A percentile compares a stretch with the other conserved stretches of the same genome.
phyloP scores from a whole-genome alignment of 306 rosid species.

The Rubus idaeus region DNA sequence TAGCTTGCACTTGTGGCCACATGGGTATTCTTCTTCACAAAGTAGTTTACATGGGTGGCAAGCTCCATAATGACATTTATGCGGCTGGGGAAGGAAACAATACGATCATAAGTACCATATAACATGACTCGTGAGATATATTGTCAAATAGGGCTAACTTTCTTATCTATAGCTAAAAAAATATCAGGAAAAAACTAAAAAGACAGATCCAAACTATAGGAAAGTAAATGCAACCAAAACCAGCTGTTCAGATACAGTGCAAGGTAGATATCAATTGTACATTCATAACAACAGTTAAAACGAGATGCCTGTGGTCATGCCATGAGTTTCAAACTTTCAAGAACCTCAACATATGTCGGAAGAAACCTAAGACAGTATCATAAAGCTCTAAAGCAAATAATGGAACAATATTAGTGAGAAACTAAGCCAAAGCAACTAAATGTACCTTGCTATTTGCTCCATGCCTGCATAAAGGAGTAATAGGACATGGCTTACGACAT shows the following conservation, averaged over 20 bases:
- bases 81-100: conserved; percentile 59
- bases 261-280: background rate
- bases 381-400: conserved; percentile 19
- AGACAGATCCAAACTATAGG: background rate
- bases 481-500: conserved; percentile 69
- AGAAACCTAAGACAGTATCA: conserved; percentile 13
- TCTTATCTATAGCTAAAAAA: conserved; percentile 11
- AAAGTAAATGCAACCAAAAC: background rate
- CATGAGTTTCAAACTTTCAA: conserved; percentile 11
- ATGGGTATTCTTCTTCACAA: conserved; percentile 76
- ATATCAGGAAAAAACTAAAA: conserved; percentile 4
- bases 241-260: conserved; percentile 1
- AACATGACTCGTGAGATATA: background rate
- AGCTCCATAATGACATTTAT: conserved; percentile 96
- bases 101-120: conserved; percentile 22
- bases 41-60: conserved; percentile 76
- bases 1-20: conserved; percentile 84
- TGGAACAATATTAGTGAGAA: conserved; percentile 14
- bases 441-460: conserved; percentile 66
- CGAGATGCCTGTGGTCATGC: background rate
- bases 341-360: background rate
- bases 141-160: conserved; percentile 1
- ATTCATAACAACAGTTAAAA: conserved; percentile 6
- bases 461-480: conserved; percentile 79
- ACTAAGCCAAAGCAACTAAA: conserved; percentile 18